Evolutionary conservation across 768 basidiomycete genomes (phyloP).

Genomic region (Termitomyces sp.): DNA sequence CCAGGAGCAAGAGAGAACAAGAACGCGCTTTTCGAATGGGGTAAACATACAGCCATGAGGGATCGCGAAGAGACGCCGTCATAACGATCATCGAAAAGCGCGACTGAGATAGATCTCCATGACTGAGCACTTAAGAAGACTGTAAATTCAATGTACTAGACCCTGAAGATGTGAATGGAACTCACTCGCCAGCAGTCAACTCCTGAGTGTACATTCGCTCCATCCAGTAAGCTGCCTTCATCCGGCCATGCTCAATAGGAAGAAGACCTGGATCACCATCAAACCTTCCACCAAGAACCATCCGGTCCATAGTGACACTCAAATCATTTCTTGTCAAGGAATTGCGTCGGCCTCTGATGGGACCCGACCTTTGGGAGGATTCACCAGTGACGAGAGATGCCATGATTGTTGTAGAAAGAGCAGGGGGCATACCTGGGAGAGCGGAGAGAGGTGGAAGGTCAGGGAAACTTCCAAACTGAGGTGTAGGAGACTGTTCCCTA

Average conservation of each 20-base stretch:
- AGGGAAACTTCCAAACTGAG: conserved; percentile 33
- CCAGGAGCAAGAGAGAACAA: conserved; percentile 46
- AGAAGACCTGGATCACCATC: conserved; percentile 38
- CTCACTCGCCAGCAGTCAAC: conserved; percentile 51
- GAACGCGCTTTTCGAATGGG: conserved; percentile 38
- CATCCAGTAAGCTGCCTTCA: conserved; percentile 75
- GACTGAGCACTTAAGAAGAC: conserved; percentile 30
- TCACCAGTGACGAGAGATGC: conserved; percentile 40
- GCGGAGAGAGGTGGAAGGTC: conserved; percentile 42
- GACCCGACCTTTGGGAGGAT: conserved; percentile 25
- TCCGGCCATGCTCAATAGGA: conserved; percentile 55
- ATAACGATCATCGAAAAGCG: conserved; percentile 63
- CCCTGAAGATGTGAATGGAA: conserved; percentile 7
- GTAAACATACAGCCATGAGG: conserved; percentile 54
- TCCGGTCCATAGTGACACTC: conserved; percentile 61
- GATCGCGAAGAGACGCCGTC: conserved; percentile 52
- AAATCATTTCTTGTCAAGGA: conserved; percentile 53
- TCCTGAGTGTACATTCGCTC: conserved; percentile 52
- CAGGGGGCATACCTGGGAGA: conserved; percentile 51
- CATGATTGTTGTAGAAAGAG: conserved; percentile 51
- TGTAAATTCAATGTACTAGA: conserved; percentile 2
- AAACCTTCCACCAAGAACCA: conserved; percentile 54
- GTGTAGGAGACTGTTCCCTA: conserved; percentile 30
- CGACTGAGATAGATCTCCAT: conserved; percentile 50
- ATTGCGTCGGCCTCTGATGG: conserved; percentile 33